Evolutionary conservation across 768 basidiomycete genomes (phyloP).

Genomic region (Steccherinum ochraceum): DNA sequence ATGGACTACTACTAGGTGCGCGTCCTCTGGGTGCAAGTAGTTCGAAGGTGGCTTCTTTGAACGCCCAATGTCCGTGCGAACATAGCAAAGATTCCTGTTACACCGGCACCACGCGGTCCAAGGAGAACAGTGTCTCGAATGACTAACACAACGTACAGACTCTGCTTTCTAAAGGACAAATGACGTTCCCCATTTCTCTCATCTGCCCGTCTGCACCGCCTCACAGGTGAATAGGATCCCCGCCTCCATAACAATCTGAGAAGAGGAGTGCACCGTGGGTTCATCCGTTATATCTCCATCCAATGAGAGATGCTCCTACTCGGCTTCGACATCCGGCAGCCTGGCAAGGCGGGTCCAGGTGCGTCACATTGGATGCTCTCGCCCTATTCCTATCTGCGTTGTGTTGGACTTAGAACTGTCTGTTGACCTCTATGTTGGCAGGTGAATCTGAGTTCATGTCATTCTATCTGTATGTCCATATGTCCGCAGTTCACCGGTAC

Average conservation of each 20-base stretch:
- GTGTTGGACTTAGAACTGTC: neutral
- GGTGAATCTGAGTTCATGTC: neutral
- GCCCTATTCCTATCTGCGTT: neutral
- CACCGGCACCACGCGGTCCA: too few species aligned
- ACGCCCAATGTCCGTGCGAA: neutral
- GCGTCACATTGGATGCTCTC: neutral
- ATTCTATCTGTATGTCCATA: neutral
- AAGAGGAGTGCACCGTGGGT: neutral
- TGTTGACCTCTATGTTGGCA: neutral
- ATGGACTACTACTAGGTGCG: too few species aligned
- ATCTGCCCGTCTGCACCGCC: neutral
- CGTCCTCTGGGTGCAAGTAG: neutral
- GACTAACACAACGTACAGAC: too few species aligned
- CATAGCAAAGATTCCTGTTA: too few species aligned
- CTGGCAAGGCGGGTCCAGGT: neutral
- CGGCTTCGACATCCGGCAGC: neutral
- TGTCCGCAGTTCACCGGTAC: neutral
- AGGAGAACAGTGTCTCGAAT: too few species aligned
- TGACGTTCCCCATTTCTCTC: neutral
- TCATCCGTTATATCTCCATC: neutral
- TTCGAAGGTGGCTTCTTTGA: neutral
- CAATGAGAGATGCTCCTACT: neutral
- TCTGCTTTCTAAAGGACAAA: neutral
- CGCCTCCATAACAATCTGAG: neutral
- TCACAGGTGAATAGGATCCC: neutral